Conservation (phyloP, 768 basidiomycete genomes). For the Pleurotus tuber-regium region DNA sequence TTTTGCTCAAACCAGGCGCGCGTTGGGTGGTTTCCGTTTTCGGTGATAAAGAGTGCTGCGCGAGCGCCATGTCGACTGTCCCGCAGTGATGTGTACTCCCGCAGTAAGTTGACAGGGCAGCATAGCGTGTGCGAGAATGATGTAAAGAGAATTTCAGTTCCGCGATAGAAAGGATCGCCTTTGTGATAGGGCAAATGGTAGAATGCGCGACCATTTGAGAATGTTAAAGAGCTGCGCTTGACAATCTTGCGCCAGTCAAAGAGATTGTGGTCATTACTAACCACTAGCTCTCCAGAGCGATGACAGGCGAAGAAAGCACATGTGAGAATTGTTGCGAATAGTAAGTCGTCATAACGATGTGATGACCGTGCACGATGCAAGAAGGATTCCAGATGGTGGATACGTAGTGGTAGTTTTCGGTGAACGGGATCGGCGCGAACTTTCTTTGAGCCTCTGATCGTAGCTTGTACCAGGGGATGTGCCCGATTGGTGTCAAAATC, state of each 20-base stretch:
- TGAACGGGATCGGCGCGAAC: constrained; percentile 11
- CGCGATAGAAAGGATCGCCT: constrained; percentile 23
- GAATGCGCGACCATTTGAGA: constrained; percentile 10
- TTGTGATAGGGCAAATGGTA: constrained; percentile 30
- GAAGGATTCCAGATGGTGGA: background rate
- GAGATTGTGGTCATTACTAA: constrained; percentile 12
- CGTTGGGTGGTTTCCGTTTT: too few relatives aligned
- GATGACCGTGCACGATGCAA: background rate
- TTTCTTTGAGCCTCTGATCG: constrained; percentile 18
- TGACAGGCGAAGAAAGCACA: constrained; percentile 27
- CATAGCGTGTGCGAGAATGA: too few relatives aligned
- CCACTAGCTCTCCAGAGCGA: constrained; percentile 20
- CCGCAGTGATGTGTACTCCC: too few relatives aligned
- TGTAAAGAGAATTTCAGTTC: constrained; percentile 21
- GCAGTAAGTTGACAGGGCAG: too few relatives aligned
- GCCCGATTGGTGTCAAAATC: constrained; percentile 19
- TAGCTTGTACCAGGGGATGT: constrained; percentile 17
- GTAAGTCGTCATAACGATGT: background rate
- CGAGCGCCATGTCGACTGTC: too few relatives aligned
- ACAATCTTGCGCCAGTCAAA: constrained; percentile 26
- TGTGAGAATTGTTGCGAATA: background rate
- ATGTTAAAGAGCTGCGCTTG: constrained; percentile 17
- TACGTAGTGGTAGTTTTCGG: constrained; percentile 14
- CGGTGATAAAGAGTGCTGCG: too few relatives aligned
- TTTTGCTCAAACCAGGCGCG: too few relatives aligned